phyloP scores from a whole-genome alignment of 495 filamentous ascomycete species.

The Aspergillus indologenus region DNA sequence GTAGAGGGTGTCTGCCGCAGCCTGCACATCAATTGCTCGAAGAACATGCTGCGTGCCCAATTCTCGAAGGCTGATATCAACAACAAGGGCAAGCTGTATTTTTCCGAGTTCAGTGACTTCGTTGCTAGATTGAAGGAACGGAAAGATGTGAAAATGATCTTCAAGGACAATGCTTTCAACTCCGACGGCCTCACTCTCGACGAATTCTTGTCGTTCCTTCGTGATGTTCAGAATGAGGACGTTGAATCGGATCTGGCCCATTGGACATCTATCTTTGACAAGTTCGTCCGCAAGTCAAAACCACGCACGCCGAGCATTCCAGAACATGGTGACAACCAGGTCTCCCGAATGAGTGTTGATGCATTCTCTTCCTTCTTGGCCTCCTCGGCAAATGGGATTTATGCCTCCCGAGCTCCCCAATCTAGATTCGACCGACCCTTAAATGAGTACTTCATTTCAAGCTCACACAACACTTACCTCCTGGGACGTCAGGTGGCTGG shows the following conservation, averaged over 20 bases:
- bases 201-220: constrained; percentile 75
- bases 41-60: constrained; percentile 66
- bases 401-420: constrained; percentile 53
- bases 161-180: constrained; percentile 50
- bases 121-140: constrained; percentile 77
- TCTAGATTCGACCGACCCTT: constrained; percentile 73
- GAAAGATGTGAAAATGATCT: constrained; percentile 73
- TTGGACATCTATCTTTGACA: constrained; percentile 74
- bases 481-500: constrained; percentile 85
- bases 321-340: constrained; percentile 34
- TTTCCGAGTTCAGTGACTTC: constrained; percentile 76
- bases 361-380: constrained; percentile 74
- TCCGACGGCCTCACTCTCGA: constrained; percentile 59
- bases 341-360: constrained; percentile 63
- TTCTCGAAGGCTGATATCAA: constrained; percentile 71
- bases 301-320: constrained; percentile 44
- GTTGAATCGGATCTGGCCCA: constrained; percentile 58
- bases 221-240: constrained; percentile 69
- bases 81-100: constrained; percentile 61
- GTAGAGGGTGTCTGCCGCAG: constrained; percentile 80
- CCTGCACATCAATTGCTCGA: constrained; percentile 84
- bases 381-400: constrained; percentile 64
- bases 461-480: constrained; percentile 97
- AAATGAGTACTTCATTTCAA: constrained; percentile 98
- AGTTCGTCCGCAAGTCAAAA: constrained; percentile 64